A percentile compares a stretch with the other conserved stretches of the same genome.
These are phyloP conservation scores for Penicillium sp. DNA, from an alignment of 2,329 filamentous ascomycete species.

Conservation along the genomic window DNA sequence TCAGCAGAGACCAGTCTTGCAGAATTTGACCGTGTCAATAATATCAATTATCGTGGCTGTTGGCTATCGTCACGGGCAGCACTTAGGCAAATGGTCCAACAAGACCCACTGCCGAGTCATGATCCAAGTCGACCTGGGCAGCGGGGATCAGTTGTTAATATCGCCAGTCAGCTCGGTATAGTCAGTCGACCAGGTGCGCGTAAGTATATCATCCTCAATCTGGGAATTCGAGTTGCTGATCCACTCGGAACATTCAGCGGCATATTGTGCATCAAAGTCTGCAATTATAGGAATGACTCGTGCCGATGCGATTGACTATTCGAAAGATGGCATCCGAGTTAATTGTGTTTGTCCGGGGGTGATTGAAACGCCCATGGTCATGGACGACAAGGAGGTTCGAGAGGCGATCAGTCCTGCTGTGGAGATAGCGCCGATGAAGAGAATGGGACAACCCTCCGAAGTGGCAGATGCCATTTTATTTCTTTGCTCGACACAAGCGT, in stretches of 20 bases:
- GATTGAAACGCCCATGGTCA: slow-evolving; percentile 47
- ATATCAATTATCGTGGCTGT: slow-evolving; percentile 51
- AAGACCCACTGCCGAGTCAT: slow-evolving; percentile 41
- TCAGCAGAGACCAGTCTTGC: slow-evolving; percentile 43
- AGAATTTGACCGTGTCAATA: slow-evolving; percentile 50
- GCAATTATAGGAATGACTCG: slow-evolving; percentile 55
- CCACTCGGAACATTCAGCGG: slow-evolving; percentile 37
- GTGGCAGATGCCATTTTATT: slow-evolving; percentile 49
- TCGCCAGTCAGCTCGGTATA: slow-evolving; percentile 51
- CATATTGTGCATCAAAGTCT: slow-evolving; percentile 55
- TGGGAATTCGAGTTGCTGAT: neutral
- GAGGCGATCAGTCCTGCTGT: slow-evolving; percentile 40
- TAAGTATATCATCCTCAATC: slow-evolving; percentile 34
- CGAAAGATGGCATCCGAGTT: slow-evolving; percentile 32
- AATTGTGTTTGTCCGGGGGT: slow-evolving; percentile 40
- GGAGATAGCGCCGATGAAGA: slow-evolving; percentile 47
- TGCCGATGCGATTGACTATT: slow-evolving; percentile 54
- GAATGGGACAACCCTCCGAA: slow-evolving; percentile 49
- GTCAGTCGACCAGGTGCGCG: slow-evolving; percentile 44
- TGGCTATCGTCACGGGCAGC: slow-evolving; percentile 47
- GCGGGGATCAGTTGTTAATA: slow-evolving; percentile 48
- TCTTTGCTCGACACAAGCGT: slow-evolving; percentile 46
- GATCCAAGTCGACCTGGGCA: slow-evolving; percentile 32
- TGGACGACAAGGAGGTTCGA: slow-evolving; percentile 36
- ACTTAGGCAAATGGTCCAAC: slow-evolving; percentile 44